Evolutionary conservation across 306 rosid species (phyloP).

Genomic region (Astragalus membranaceus): DNA sequence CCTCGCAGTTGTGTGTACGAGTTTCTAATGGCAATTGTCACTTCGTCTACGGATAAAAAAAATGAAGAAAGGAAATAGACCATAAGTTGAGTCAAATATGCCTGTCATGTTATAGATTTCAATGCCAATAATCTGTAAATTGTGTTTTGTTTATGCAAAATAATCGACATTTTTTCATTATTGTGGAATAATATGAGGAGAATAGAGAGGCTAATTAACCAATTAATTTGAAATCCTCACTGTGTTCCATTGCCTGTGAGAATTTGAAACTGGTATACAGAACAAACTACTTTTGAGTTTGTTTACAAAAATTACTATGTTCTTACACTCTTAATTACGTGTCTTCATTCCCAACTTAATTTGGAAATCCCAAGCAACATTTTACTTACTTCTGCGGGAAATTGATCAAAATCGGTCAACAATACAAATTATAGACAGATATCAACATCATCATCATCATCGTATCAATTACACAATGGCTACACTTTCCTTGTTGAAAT

Average conservation of each 20-base stretch:
- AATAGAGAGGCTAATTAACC: neutral
- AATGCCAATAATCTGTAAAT: neutral
- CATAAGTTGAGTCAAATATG: conserved; percentile 2
- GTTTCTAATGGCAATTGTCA: too few relatives aligned
- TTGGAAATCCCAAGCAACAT: neutral
- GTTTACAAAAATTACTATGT: neutral
- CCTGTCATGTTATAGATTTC: neutral
- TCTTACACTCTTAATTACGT: too few relatives aligned
- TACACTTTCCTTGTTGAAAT: too few relatives aligned
- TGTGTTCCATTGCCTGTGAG: neutral
- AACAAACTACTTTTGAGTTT: neutral
- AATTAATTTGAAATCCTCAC: conserved; percentile 2
- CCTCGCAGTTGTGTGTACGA: too few relatives aligned
- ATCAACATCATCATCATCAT: too few relatives aligned
- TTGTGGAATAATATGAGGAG: neutral
- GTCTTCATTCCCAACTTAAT: too few relatives aligned
- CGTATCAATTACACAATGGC: neutral
- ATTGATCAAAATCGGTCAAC: neutral
- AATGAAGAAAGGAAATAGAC: too few relatives aligned
- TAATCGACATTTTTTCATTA: neutral
- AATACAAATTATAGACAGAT: too few relatives aligned
- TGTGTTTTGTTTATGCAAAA: neutral
- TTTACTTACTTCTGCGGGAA: neutral
- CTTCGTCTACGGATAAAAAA: too few relatives aligned
- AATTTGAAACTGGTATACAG: neutral